Evolutionary conservation across 345 rosid genomes (phyloP).

Genomic region (Boechera stricta): DNA sequence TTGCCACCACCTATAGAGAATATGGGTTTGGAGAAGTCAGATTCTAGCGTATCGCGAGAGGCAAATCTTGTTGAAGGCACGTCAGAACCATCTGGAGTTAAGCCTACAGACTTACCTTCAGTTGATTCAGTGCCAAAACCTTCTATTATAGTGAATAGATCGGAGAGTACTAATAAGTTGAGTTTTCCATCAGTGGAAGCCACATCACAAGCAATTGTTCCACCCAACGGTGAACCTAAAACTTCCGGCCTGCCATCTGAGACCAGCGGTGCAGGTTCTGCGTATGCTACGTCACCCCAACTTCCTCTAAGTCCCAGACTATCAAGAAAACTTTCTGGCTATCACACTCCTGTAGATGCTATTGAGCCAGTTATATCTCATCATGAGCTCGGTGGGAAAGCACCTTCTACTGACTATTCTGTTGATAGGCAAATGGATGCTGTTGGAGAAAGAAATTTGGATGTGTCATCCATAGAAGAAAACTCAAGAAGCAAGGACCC

Average conservation of each 20-base stretch:
- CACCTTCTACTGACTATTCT: slow-evolving; percentile 54
- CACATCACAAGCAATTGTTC: slow-evolving; percentile 41
- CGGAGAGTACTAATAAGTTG: slow-evolving; percentile 40
- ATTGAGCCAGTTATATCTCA: slow-evolving; percentile 51
- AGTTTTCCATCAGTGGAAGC: slow-evolving; percentile 53
- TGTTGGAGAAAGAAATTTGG: slow-evolving; percentile 45
- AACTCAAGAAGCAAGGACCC: slow-evolving; percentile 56
- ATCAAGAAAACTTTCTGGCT: slow-evolving; percentile 57
- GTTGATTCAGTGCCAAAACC: slow-evolving; percentile 52
- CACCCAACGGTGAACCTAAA: slow-evolving; percentile 51
- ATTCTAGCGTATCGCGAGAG: slow-evolving; percentile 52
- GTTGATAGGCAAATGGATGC: slow-evolving; percentile 65
- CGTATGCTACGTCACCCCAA: slow-evolving; percentile 53
- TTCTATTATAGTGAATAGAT: slow-evolving; percentile 41
- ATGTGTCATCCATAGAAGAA: slow-evolving; percentile 51
- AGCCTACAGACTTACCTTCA: slow-evolving; percentile 48
- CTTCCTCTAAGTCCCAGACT: slow-evolving; percentile 66
- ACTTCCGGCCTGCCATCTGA: slow-evolving; percentile 50
- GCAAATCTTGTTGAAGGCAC: slow-evolving; percentile 51
- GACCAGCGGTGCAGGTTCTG: slow-evolving; percentile 55
- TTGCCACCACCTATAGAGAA: slow-evolving; percentile 69
- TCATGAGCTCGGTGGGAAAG: slow-evolving; percentile 53
- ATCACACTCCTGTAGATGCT: slow-evolving; percentile 47
- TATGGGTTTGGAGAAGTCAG: slow-evolving; percentile 61
- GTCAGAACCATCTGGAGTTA: slow-evolving; percentile 51